Conservation (phyloP, 176 grass and related monocot genomes). For the Guadua angustifolia region DNA sequence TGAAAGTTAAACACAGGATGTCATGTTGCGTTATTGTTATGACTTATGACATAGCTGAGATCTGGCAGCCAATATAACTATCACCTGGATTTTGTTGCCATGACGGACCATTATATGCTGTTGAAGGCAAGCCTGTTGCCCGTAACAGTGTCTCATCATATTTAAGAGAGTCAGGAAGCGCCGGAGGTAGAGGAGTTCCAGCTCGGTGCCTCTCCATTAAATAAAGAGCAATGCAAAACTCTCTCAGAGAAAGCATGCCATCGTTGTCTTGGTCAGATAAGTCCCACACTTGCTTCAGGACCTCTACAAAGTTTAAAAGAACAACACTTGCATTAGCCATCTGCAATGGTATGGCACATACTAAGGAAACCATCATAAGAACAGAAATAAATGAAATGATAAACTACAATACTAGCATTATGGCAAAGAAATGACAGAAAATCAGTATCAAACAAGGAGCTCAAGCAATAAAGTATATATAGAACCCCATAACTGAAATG, state of each 20-base stretch:
- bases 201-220: constrained; percentile 93
- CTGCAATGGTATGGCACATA: constrained; percentile 16
- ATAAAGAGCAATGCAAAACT: constrained; percentile 97
- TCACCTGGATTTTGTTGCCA: constrained; percentile 84
- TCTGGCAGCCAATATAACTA: constrained; percentile 19
- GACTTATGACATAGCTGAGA: constrained; percentile 16
- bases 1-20: constrained; percentile 32
- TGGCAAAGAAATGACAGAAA: neutral
- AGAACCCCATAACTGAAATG: constrained; percentile 1
- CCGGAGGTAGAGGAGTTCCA: constrained; percentile 72
- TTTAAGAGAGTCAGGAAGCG: constrained; percentile 78
- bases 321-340: constrained; percentile 41
- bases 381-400: constrained; percentile 15
- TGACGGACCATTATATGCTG: constrained; percentile 66
- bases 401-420: constrained; percentile 22
- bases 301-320: constrained; percentile 57
- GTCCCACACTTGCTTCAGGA: constrained; percentile 98
- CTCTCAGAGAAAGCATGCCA: constrained; percentile 98
- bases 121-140: constrained; percentile 81
- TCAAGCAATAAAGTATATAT: constrained; percentile 20
- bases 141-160: constrained; percentile 78
- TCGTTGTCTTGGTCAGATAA: constrained; percentile 99
- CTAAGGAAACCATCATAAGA: constrained; percentile 26
- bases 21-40: neutral
- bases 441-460: constrained; percentile 18